Conservation (phyloP, 768 basidiomycete genomes). For the Xerocomus spinulosus region DNA sequence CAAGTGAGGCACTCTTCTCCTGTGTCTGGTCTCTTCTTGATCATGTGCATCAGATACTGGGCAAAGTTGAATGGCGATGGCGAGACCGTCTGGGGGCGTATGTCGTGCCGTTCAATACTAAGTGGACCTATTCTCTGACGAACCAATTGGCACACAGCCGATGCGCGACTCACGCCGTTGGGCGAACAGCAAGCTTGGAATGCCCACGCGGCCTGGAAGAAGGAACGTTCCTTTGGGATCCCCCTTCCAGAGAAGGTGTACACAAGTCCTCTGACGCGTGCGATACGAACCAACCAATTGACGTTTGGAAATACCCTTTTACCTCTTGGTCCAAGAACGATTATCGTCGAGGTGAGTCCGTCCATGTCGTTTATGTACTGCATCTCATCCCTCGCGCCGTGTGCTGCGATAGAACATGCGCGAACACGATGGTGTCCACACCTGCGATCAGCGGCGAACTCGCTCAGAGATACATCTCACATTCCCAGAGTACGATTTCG, state of each 20-base stretch:
- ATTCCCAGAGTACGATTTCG: constrained; percentile 46
- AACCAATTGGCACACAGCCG: constrained; percentile 9
- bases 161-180: constrained; percentile 52
- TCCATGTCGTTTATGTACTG: background rate
- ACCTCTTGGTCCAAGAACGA: constrained; percentile 25
- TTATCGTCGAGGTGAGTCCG: constrained; percentile 51
- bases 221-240: constrained; percentile 11
- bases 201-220: constrained; percentile 13
- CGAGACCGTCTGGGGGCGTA: constrained; percentile 70
- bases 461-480: constrained; percentile 40
- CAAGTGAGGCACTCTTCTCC: constrained; percentile 34
- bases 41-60: constrained; percentile 45
- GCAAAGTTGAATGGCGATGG: constrained; percentile 60
- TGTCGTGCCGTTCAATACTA: constrained; percentile 24
- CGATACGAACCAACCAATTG: constrained; percentile 51
- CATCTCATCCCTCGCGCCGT: too few species aligned
- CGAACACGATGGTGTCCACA: constrained; percentile 62
- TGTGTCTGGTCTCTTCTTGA: background rate
- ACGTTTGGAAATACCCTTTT: constrained; percentile 43
- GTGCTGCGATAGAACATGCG: constrained; percentile 51
- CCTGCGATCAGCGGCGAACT: constrained; percentile 63
- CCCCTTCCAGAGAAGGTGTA: constrained; percentile 21
- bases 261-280: constrained; percentile 53
- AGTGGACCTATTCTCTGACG: background rate
- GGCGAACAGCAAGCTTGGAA: constrained; percentile 53